phyloP scores from a whole-genome alignment of 23 red algal genomes.

The Chondrus crispus region DNA sequence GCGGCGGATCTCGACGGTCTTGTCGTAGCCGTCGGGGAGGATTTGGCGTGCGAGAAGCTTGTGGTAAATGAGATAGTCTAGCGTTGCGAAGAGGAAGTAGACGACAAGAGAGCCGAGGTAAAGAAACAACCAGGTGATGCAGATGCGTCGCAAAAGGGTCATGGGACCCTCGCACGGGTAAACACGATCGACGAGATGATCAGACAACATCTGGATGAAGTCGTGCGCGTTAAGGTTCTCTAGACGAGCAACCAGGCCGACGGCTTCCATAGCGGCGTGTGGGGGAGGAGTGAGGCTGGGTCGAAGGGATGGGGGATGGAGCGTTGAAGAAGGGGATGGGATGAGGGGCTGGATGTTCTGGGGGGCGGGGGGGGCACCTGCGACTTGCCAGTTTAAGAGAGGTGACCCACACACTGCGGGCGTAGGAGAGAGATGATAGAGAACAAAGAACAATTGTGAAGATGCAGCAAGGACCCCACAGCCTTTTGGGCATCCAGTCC shows the following conservation, averaged over 20 bases:
- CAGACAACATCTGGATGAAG: neutral
- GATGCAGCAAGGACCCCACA: too few relatives aligned
- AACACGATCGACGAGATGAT: neutral
- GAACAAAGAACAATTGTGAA: too few relatives aligned
- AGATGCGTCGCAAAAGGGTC: slow-evolving; percentile 45
- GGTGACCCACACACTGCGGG: too few relatives aligned
- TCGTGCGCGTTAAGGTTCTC: neutral
- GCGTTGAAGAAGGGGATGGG: too few relatives aligned
- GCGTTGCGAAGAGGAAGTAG: slow-evolving; percentile 74
- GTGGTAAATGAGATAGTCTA: slow-evolving; percentile 76
- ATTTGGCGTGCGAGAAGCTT: neutral
- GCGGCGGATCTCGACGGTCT: slow-evolving; percentile 56
- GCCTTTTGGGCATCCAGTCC: too few relatives aligned
- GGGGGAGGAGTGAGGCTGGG: too few relatives aligned
- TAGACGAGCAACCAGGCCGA: slow-evolving; percentile 1
- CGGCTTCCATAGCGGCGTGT: slow-evolving; percentile 15
- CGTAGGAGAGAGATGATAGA: too few relatives aligned
- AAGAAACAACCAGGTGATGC: slow-evolving; percentile 88
- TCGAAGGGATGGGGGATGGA: too few relatives aligned
- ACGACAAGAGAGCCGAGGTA: slow-evolving; percentile 85
- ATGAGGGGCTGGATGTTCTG: too few relatives aligned
- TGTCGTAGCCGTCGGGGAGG: slow-evolving; percentile 38
- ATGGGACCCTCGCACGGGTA: slow-evolving; percentile 16
- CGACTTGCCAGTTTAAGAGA: too few relatives aligned
- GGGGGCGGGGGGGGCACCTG: too few relatives aligned